These are phyloP conservation scores for Rosa persica DNA, from an alignment of 306 rosid species.

Conservation along the genomic window DNA sequence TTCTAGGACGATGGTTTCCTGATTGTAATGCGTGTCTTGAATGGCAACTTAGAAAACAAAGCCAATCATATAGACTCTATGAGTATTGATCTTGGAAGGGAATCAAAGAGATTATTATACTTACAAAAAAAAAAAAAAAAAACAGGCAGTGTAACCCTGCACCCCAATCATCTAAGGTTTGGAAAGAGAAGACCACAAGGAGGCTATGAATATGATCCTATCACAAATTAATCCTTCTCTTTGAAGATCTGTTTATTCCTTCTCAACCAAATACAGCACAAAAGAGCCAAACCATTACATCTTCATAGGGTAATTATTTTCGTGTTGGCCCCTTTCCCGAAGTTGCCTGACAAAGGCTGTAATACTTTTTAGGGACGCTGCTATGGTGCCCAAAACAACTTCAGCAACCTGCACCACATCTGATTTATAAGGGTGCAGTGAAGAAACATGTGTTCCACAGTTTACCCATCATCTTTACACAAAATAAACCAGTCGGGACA, in stretches of 20 bases:
- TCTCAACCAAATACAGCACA: not conserved
- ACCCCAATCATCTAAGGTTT: not conserved
- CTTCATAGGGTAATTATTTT: not conserved
- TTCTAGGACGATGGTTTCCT: not conserved
- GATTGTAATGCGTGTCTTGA: not conserved
- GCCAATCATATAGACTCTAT: not conserved
- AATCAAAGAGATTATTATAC: not conserved
- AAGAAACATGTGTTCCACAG: not conserved
- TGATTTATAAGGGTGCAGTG: not conserved
- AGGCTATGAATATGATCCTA: not conserved
- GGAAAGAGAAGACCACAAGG: not conserved
- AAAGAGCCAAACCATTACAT: not conserved
- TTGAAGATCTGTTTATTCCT: not conserved
- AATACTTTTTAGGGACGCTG: not conserved
- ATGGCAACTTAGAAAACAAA: not conserved
- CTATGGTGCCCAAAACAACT: not conserved
- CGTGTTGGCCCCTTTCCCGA: not conserved
- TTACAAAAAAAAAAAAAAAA: no score
- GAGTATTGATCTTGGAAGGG: not conserved
- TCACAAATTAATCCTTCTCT: not conserved
- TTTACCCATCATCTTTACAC: not conserved
- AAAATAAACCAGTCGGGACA: not conserved
- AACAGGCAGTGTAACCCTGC: not conserved
- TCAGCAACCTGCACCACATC: not conserved
- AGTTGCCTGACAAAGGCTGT: not conserved